Percentiles rank a stretch among this genome's conserved stretches.
Conservation (phyloP, 345 rosid species). For the Aquilaria yunnanensis region DNA sequence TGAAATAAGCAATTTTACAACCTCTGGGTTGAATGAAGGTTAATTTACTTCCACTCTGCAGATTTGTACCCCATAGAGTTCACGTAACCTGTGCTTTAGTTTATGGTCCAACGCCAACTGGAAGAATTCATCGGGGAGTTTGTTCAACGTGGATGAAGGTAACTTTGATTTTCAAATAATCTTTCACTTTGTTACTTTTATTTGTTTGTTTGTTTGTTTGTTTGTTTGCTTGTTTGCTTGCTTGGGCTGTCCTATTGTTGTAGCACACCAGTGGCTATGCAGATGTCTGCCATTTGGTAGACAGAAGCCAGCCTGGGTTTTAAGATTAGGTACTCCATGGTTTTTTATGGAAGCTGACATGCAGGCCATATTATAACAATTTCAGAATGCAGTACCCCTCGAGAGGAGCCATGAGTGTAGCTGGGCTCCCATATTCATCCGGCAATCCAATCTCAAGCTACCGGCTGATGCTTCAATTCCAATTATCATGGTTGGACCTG, state of each 20-base stretch:
- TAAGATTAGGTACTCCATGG: too few relatives aligned
- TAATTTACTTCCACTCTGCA: too few relatives aligned
- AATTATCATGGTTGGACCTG: constrained; percentile 93
- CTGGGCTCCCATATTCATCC: constrained; percentile 78
- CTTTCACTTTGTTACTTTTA: too few relatives aligned
- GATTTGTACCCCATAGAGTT: constrained; percentile 50
- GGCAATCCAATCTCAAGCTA: constrained; percentile 93
- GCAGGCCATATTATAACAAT: neutral
- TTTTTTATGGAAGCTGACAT: too few relatives aligned
- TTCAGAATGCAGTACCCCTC: constrained; percentile 63
- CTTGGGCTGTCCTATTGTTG: too few relatives aligned
- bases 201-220: too few relatives aligned
- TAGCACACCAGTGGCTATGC: too few relatives aligned
- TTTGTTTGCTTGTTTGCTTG: too few relatives aligned
- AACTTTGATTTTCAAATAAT: neutral
- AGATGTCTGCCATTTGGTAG: too few relatives aligned
- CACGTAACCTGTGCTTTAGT: constrained; percentile 98
- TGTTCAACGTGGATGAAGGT: constrained; percentile 97
- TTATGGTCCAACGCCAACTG: constrained; percentile 70
- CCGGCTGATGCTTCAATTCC: constrained; percentile 73
- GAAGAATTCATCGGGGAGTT: constrained; percentile 84
- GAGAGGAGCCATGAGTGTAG: constrained; percentile 66
- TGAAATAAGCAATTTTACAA: too few relatives aligned
- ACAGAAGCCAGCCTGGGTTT: too few relatives aligned
- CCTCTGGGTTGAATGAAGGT: too few relatives aligned